phyloP scores from a whole-genome alignment of 2,329 filamentous ascomycete species.

The Pseudogymnoascus pannorum region DNA sequence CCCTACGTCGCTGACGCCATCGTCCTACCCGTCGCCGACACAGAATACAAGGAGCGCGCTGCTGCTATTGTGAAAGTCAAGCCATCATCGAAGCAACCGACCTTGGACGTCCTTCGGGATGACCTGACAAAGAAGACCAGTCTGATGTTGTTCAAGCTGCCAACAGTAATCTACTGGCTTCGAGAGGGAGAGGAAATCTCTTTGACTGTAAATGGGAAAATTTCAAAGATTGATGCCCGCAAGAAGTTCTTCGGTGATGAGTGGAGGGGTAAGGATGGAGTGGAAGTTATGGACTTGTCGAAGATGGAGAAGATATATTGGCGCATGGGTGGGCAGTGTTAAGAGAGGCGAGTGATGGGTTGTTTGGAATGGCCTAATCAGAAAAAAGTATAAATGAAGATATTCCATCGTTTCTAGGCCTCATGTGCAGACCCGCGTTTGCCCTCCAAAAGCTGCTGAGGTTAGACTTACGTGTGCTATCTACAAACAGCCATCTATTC shows the following conservation, averaged over 20 bases:
- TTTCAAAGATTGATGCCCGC: conserved; percentile 16
- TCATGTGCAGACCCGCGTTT: too few relatives aligned
- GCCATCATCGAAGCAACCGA: conserved; percentile 10
- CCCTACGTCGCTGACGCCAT: conserved; percentile 16
- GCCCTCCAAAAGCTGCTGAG: background rate
- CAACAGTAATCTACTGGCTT: conserved; percentile 20
- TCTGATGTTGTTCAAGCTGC: conserved; percentile 17
- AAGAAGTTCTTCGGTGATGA: conserved; percentile 18
- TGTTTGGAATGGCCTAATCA: background rate
- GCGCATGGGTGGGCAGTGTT: conserved; percentile 20
- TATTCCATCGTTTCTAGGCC: background rate
- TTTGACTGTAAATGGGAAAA: conserved; percentile 18
- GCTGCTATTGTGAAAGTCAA: conserved; percentile 17
- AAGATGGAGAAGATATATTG: conserved; percentile 19
- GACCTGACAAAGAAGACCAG: conserved; percentile 16
- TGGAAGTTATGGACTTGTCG: conserved; percentile 17
- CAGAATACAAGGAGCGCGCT: conserved; percentile 16
- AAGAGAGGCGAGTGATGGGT: background rate
- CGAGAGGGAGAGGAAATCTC: conserved; percentile 16
- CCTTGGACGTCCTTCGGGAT: conserved; percentile 14
- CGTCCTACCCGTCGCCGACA: conserved; percentile 15
- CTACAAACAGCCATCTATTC: background rate
- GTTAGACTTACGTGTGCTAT: background rate
- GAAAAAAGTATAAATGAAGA: background rate
- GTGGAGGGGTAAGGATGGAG: conserved; percentile 12